A percentile compares a stretch with the other conserved stretches of the same genome.
Evolutionary conservation across 768 basidiomycete genomes (phyloP).

Genomic region (Auriscalpium microsporum): DNA sequence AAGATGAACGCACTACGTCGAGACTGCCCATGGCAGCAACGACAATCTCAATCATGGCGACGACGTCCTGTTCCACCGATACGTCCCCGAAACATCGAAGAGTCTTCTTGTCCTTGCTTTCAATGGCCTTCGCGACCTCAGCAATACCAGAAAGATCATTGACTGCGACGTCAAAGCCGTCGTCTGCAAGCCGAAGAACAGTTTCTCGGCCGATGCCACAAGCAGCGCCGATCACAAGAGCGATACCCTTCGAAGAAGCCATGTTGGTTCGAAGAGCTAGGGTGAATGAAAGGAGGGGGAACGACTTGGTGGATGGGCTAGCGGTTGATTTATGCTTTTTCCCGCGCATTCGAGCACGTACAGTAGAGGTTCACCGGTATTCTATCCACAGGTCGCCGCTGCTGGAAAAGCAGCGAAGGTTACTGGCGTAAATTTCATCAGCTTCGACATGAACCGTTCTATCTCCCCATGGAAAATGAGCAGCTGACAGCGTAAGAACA

Average conservation of each 20-base stretch:
- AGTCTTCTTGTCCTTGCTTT: conserved; percentile 2
- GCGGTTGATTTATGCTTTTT: too few relatives aligned
- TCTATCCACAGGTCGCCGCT: too few relatives aligned
- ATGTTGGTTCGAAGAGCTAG: too few relatives aligned
- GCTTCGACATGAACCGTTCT: too few relatives aligned
- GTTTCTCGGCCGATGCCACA: conserved; percentile 14
- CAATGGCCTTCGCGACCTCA: neutral
- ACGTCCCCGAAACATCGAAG: conserved; percentile 4
- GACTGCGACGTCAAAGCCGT: conserved; percentile 12
- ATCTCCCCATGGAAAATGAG: too few relatives aligned
- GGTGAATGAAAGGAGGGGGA: too few relatives aligned
- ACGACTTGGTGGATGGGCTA: too few relatives aligned
- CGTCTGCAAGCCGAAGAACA: conserved; percentile 16
- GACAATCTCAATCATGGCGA: neutral
- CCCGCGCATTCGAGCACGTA: too few relatives aligned
- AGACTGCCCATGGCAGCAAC: conserved; percentile 7
- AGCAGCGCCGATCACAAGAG: conserved; percentile 15
- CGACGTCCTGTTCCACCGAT: conserved; percentile 2
- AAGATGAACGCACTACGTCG: conserved; percentile 5
- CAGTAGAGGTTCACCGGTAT: too few relatives aligned
- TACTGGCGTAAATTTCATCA: too few relatives aligned
- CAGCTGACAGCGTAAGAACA: too few relatives aligned
- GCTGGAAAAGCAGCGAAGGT: too few relatives aligned
- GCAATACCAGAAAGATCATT: conserved; percentile 7
- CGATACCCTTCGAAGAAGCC: conserved; percentile 2